Base-by-base conservation (phyloP, 2,329 filamentous ascomycete species). In the Sclerotinia subarctica region DNA sequence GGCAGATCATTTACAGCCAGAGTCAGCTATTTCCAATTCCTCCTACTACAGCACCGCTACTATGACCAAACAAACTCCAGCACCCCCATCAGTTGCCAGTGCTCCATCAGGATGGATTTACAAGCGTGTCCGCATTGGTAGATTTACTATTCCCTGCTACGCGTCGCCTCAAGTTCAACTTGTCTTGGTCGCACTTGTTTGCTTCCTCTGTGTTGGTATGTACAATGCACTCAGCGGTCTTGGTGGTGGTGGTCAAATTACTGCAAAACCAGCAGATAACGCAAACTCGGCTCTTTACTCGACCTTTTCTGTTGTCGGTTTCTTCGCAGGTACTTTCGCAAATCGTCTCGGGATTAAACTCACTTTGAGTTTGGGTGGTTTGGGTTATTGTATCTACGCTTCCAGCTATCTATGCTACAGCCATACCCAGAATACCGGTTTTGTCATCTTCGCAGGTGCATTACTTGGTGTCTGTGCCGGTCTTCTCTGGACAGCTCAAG, bases 401-500 rank as follows among this genome's bases (percentile, higher is more conserved):
- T 38, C 58, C 53, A 85, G 86, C 56, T 86, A 85, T 79, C 82
- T 93, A 54, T 69, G 67, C 44, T 72, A 69, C n/a, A 69, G 60
- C 38, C 70, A 72, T 46, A 71, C 68, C 26, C 56, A 67, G 2
- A 70, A 67, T 47, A 32, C 44, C 4, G 89, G 88, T 70, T 93
- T 91, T 79, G 86, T 88, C 76, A 85, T 90, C 73, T 93, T 93
- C 73, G 86, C 90, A 1, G 91, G 91, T 71, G 88, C 88, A n/a
- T 83, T 92, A 70, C 85, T 93, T 60, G 91, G 91, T 77, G 81
- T 92, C 69, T 93, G 90, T 76, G 91, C 91, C 57, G 90, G 89
- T 74, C 82, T 94, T 51, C 83, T 94, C 49, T 94, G 91, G 91
- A 89, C 88, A 24, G 91, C 89, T 1, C 91, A 94, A 79, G 91